Percentiles rank a stretch among this genome's conserved stretches.
Evolutionary conservation across 805 yeast species (phyloP).

Genomic region (Teunomyces aglyptinius): DNA sequence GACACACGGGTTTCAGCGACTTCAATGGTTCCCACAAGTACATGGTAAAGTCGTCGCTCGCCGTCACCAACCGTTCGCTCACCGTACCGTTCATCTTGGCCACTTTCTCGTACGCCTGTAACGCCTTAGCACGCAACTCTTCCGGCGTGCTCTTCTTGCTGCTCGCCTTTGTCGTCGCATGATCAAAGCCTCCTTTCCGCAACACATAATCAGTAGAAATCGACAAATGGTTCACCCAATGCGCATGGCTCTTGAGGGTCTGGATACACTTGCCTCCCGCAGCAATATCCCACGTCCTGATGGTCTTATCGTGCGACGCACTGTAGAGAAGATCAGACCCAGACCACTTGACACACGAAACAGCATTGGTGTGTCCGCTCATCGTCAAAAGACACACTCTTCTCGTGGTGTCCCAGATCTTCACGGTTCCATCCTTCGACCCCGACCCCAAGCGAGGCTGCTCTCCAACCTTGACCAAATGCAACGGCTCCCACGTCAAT

Average conservation of each 20-base stretch:
- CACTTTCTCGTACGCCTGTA: conserved; percentile 58
- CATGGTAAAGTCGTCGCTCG: conserved; percentile 97
- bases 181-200: conserved; percentile 86
- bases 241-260: conserved; percentile 85
- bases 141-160: conserved; percentile 17
- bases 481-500: conserved; percentile 92
- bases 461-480: conserved; percentile 64
- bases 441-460: conserved; percentile 76
- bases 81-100: conserved; percentile 55
- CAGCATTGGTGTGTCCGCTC: conserved; percentile 86
- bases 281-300: conserved; percentile 84
- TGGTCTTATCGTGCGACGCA: conserved; percentile 92
- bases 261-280: conserved; percentile 73
- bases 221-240: conserved; percentile 96
- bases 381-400: conserved; percentile 67
- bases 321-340: conserved; percentile 83
- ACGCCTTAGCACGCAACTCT: conserved; percentile 49
- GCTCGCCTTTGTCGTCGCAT: conserved; percentile 45
- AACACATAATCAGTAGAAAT: conserved; percentile 87
- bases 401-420: conserved; percentile 81
- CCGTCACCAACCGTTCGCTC: conserved; percentile 84
- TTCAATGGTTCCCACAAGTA: conserved; percentile 91
- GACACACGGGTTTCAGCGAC: conserved; percentile 75
- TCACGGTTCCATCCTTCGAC: conserved; percentile 87
- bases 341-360: conserved; percentile 97